Evolutionary conservation across 768 basidiomycete genomes (phyloP), one percentile per base, ranked within the genome.

Genomic region (Sarcodon sp.): DNA sequence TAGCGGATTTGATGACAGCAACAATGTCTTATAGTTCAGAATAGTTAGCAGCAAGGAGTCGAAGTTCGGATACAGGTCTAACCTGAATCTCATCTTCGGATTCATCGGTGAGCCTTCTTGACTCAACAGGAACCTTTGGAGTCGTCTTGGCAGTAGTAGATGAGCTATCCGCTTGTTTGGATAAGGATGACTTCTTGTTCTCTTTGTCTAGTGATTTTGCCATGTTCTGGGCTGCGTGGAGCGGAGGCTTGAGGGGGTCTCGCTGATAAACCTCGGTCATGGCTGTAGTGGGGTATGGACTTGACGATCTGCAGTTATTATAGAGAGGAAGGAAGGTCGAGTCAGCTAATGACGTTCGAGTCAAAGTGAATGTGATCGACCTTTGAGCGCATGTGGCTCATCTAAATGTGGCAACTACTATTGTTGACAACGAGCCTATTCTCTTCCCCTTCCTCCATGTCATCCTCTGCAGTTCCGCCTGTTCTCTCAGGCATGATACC

Each of bases 61-160:
- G 31, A 27, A 11, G 10, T 27, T n/a, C 9, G 15, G 27, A n/a
- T 27, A 32, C 13, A 41, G 46, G 43, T 54, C 61, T 50, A 56
- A 77, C 80, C 73, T 75, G 61, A 54, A 78, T 69, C 51, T 69
- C 67, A 55, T 75, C 76, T 61, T 76, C 77, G 51, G 73, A 57
- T 53, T 81, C 80, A 27, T 41, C 39, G 21, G 21, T 27, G 39
- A 33, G 51, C 36, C 41, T 54, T 43, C 13, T 51, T 43, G 13
- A 45, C 46, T 21, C 21, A 46, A 31, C 38, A 18, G n/a, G 43
- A 43, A 9, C 51, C 50, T 18, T 34, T 45, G 13, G 18, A 9
- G 37, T 46, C 27, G 21, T 27, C 21, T 27, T 27, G 21, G 21
- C 21, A 27, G 21, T 27, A 27, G 21, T 27, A 27, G 21, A 27